phyloP scores from a whole-genome alignment of 179 eudicot genomes.

The Drosera spatulata region DNA sequence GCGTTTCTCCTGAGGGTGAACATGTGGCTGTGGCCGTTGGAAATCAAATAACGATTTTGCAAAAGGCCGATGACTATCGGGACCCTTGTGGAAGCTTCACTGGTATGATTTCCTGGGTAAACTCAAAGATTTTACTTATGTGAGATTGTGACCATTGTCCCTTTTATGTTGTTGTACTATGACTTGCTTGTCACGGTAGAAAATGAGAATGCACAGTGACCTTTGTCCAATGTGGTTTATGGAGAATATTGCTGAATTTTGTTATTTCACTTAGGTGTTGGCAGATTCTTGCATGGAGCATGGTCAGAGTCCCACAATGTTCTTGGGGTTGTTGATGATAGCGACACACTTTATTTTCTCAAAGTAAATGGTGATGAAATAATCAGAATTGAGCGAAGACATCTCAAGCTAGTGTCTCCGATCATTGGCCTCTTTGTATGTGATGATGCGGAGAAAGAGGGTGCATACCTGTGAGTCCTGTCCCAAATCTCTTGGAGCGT shows the following conservation, averaged over 20 bases:
- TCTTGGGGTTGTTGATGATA: constrained; percentile 68
- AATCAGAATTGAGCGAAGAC: constrained; percentile 49
- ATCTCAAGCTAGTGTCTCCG: constrained; percentile 23
- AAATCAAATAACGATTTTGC: constrained; percentile 71
- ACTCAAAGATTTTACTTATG: too few relatives aligned
- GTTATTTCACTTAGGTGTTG: constrained; percentile 16
- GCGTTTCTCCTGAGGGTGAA: constrained; percentile 72
- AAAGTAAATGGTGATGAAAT: constrained; percentile 92
- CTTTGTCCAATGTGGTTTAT: too few relatives aligned
- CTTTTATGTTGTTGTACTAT: too few relatives aligned
- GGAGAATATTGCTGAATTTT: too few relatives aligned
- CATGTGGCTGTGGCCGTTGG: constrained; percentile 69
- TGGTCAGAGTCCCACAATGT: constrained; percentile 95
- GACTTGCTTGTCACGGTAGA: too few relatives aligned
- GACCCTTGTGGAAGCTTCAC: constrained; percentile 58
- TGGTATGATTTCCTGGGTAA: constrained; percentile 35
- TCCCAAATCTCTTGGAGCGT: too few relatives aligned
- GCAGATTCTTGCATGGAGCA: constrained; percentile 47
- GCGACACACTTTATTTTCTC: constrained; percentile 64
- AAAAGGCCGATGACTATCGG: constrained; percentile 68
- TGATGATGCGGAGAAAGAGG: too few relatives aligned
- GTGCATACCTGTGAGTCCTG: too few relatives aligned
- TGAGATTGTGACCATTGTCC: too few relatives aligned
- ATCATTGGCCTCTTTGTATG: too few relatives aligned
- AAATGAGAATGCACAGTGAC: too few relatives aligned